Evolutionary conservation across 2,329 filamentous ascomycete species (phyloP), one percentile per base, ranked within the genome.

Genomic region (Nakataea oryzae): DNA sequence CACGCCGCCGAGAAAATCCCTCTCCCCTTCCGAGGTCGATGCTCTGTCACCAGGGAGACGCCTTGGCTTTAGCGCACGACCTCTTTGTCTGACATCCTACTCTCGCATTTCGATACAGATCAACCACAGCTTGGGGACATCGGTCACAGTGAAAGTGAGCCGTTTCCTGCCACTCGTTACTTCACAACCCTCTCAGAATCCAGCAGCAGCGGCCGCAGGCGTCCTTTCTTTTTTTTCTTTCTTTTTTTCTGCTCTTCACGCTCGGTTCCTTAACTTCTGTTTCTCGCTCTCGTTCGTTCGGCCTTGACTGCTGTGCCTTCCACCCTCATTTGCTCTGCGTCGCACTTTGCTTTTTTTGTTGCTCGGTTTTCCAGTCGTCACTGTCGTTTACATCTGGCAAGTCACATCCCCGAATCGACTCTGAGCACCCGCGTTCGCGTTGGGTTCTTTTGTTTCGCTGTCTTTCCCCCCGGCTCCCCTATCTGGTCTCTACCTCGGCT

Each of bases 141-240:
- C 64, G 71, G 72, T 75, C 75, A 73, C 74, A 77, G 79, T 80
- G 74, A 77, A 66, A 79, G 78, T 76, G 77, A 78, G 72, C 72
- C 72, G 69, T 71, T 69, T 71, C 68, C 65, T 68, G 69, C 69
- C 72, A 74, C 70, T 76, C 74, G 71, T 76, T 69, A 73, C 69
- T 71, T 71, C 69, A 69, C n/a, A n/a, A n/a, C 70, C 70, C 70
- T 66, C 66, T 70, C 54, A 29, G 57, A 55, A 29, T 56, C 41
- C 41, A 50, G 21, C 41, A 50, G 41, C 41, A 50, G 41, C 41
- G 81, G 82, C 76, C 81, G 81, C 82, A 79, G 81, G 82, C 82
- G 81, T 81, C 81, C 81, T 79, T 58, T 62, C 61, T n/a, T 60
- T 30, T 61, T 57, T 56, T 58, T 47, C n/a, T 54, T 57, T 54